phyloP scores from a whole-genome alignment of 495 filamentous ascomycete genomes.

The Talaromyces trachyspermus region DNA sequence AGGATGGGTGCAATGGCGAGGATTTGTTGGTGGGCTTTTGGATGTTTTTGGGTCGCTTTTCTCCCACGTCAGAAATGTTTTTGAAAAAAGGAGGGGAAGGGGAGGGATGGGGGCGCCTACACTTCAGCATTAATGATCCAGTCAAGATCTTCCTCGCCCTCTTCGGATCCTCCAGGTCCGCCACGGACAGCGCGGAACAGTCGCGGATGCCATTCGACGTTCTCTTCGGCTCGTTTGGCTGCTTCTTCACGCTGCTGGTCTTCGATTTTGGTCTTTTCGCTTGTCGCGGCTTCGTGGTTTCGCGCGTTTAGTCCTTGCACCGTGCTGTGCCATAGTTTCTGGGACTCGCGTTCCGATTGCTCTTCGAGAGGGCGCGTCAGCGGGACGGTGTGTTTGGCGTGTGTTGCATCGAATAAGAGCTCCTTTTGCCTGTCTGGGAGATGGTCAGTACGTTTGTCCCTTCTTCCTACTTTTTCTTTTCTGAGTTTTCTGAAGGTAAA shows the following conservation, averaged over 20 bases:
- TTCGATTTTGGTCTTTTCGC: slow-evolving; percentile 92
- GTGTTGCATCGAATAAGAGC: slow-evolving; percentile 78
- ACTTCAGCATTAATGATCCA: slow-evolving; percentile 90
- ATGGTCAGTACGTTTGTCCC: too few species aligned
- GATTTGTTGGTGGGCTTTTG: slow-evolving; percentile 77
- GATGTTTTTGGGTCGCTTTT: slow-evolving; percentile 61
- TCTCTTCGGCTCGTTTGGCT: slow-evolving; percentile 68
- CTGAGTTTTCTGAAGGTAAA: too few species aligned
- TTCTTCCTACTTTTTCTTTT: too few species aligned
- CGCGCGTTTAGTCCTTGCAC: slow-evolving; percentile 69
- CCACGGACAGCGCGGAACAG: slow-evolving; percentile 73
- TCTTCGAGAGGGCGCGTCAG: slow-evolving; percentile 71
- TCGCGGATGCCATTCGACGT: slow-evolving; percentile 80
- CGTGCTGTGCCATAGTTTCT: slow-evolving; percentile 75
- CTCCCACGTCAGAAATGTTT: slow-evolving; percentile 19
- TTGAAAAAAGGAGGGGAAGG: background rate
- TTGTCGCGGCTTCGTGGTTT: slow-evolving; percentile 85
- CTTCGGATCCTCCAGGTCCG: slow-evolving; percentile 64
- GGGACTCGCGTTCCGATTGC: slow-evolving; percentile 86
- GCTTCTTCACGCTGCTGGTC: slow-evolving; percentile 86
- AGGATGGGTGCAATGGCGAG: slow-evolving; percentile 80
- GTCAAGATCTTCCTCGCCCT: slow-evolving; percentile 83
- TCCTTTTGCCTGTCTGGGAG: slow-evolving; percentile 77
- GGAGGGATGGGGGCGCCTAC: slow-evolving; percentile 39
- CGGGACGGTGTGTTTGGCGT: slow-evolving; percentile 67